Evolutionary conservation across 306 rosid species (phyloP).

Genomic region (Pachyrhizus erosus): DNA sequence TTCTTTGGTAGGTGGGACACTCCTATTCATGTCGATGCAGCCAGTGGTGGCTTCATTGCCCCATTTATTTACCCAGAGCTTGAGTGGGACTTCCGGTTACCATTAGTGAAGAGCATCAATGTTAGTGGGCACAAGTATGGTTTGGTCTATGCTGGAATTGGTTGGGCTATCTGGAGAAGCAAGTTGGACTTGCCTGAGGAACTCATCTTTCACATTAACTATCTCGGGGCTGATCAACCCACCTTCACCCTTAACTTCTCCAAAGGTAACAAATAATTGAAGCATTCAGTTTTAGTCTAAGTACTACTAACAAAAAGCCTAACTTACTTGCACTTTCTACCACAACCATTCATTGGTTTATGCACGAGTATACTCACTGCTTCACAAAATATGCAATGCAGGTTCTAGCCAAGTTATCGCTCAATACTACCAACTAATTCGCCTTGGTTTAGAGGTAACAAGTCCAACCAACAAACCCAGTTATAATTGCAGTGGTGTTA

Average conservation of each 20-base stretch:
- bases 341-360: not conserved
- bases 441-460: slow-evolving; percentile 84
- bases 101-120: slow-evolving; percentile 88
- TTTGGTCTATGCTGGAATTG: slow-evolving; percentile 89
- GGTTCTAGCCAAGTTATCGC: slow-evolving; percentile 98
- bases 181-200: slow-evolving; percentile 90
- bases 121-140: slow-evolving; percentile 97
- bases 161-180: slow-evolving; percentile 92
- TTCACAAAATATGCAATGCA: slow-evolving; percentile 49
- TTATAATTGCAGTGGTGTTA: not conserved
- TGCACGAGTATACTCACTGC: not conserved
- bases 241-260: slow-evolving; percentile 98
- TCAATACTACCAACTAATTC: slow-evolving; percentile 92
- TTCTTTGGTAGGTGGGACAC: slow-evolving; percentile 79
- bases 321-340: not conserved
- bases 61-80: slow-evolving; percentile 91
- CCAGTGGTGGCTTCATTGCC: slow-evolving; percentile 96
- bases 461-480: not conserved
- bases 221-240: slow-evolving; percentile 96
- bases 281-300: not conserved
- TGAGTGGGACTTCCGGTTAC: slow-evolving; percentile 89
- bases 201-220: slow-evolving; percentile 93
- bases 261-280: slow-evolving; percentile 55
- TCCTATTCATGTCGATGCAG: slow-evolving; percentile 96
- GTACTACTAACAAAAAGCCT: not conserved